Evolutionary conservation across 2,329 filamentous ascomycete genomes (phyloP).

Genomic region (Cytospora schulzeri): DNA sequence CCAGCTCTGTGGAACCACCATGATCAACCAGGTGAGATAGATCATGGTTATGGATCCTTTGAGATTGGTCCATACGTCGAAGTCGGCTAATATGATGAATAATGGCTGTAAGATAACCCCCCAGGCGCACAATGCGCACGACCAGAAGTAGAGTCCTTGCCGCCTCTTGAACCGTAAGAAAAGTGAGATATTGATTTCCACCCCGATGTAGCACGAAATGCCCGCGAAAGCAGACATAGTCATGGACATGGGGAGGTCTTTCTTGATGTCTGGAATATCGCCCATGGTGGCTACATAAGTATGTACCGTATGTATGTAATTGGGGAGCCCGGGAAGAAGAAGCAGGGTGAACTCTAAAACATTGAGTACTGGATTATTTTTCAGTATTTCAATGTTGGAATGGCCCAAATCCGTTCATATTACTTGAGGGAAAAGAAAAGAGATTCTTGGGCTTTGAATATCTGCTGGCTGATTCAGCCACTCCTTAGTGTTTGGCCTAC

Average conservation of each 20-base stretch:
- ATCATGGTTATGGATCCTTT: slow-evolving; percentile 31
- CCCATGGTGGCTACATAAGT: not conserved
- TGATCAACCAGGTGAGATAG: slow-evolving; percentile 37
- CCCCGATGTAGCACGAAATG: slow-evolving; percentile 40
- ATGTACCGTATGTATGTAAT: not conserved
- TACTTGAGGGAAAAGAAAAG: not conserved
- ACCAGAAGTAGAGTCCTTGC: slow-evolving; percentile 40
- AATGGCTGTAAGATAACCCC: slow-evolving; percentile 37
- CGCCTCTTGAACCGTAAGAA: slow-evolving; percentile 38
- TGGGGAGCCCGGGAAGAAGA: not conserved
- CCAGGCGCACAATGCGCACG: slow-evolving; percentile 34
- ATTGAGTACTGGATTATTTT: not conserved
- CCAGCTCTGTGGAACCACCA: slow-evolving; percentile 39
- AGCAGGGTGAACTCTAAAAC: not conserved
- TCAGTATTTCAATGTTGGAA: not conserved
- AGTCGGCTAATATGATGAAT: slow-evolving; percentile 38
- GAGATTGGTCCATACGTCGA: slow-evolving; percentile 31
- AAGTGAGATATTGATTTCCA: slow-evolving; percentile 37
- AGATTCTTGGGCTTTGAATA: not conserved
- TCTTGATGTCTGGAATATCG: slow-evolving; percentile 24
- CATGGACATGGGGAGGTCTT: slow-evolving; percentile 36
- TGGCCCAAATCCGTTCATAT: not conserved
- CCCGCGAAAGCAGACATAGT: slow-evolving; percentile 41
- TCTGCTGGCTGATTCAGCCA: not conserved
- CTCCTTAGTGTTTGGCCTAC: too few species aligned